Evolutionary conservation across 1,284 basidiomycete species (phyloP), one percentile per base, ranked within the genome.

Genomic region (Microbotryomycetes sp.): DNA sequence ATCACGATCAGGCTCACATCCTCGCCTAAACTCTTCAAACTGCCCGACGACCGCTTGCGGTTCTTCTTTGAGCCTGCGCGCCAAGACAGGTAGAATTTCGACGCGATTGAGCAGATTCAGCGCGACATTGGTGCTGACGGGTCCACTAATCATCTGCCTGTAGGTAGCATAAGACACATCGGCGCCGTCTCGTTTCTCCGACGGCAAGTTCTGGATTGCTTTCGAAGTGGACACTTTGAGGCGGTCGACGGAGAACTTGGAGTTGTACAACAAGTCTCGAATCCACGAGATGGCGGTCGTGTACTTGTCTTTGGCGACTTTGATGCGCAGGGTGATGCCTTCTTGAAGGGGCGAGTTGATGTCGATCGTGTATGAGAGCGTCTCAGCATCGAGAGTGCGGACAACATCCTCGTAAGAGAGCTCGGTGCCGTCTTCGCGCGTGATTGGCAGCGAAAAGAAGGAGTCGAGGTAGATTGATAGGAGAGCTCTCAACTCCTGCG

Each of bases 321-420:
- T 89, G 73, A 98, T 83, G 67, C 80, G 83, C 61, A 97, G 78
- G 26, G 86, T 83, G 57, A 91, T 75, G 9, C 81, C 81, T 70
- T 97, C 90, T 16, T 85, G 79, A 73, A 94, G 91, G 47, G 80
- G 78, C 66, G 71, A 71, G 52, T 85, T 76, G 5, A 91, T 80
- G 49, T 81, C 80, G 52, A 82, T 83, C 58, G 88, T 86, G 73
- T 97, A 94, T 4, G 83, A 85, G 27, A 98, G 89, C 0, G 94
- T 97, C 70, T 96, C 86, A 70, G 91, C 83, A 73, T 97, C 91
- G 1, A 99, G 83, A 62, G 84, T 82, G 75, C 93, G 86, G 65
- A 97, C 84, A 24, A 97, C 93, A 62, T 96, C 83, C 76, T 97
- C 94, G 72, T 93, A 90, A 3, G 81, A 79, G 48, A 98, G 77